These are phyloP conservation scores for Amphicarpaea edgeworthii DNA, from an alignment of 306 rosid species.

Conservation along the genomic window DNA sequence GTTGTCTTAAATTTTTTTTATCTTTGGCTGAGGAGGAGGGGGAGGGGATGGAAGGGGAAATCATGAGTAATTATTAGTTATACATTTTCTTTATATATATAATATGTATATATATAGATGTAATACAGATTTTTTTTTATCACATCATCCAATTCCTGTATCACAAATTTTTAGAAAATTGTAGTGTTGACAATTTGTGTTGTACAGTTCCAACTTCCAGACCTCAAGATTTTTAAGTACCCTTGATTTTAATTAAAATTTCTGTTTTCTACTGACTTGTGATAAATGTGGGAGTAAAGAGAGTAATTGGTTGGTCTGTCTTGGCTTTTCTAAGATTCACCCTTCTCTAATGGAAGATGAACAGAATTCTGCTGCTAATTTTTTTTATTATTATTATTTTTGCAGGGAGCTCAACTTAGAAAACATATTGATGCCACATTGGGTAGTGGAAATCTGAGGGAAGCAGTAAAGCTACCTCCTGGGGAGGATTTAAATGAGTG, in stretches of 20 bases:
- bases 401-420: constrained; percentile 99
- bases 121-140: neutral
- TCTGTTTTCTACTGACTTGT: constrained; percentile 8
- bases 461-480: constrained; percentile 99
- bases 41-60: constrained; percentile 10
- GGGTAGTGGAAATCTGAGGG: constrained; percentile 97
- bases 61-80: constrained; percentile 21
- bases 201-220: neutral
- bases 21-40: constrained; percentile 16
- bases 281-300: neutral
- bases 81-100: neutral
- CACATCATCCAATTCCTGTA: neutral
- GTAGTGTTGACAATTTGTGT: neutral
- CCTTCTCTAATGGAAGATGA: constrained; percentile 1
- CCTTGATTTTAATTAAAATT: constrained; percentile 16
- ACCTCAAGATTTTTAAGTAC: constrained; percentile 8
- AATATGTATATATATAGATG: neutral
- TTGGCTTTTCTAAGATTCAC: constrained; percentile 24
- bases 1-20: neutral
- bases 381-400: constrained; percentile 26
- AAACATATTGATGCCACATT: constrained; percentile 98
- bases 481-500: constrained; percentile 99
- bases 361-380: constrained; percentile 18
- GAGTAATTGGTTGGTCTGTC: neutral
- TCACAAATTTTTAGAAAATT: neutral